A percentile compares a stretch with the other conserved stretches of the same genome.
phyloP scores from a whole-genome alignment of 139 green algal genomes.

The Desmodesmus armatus region DNA sequence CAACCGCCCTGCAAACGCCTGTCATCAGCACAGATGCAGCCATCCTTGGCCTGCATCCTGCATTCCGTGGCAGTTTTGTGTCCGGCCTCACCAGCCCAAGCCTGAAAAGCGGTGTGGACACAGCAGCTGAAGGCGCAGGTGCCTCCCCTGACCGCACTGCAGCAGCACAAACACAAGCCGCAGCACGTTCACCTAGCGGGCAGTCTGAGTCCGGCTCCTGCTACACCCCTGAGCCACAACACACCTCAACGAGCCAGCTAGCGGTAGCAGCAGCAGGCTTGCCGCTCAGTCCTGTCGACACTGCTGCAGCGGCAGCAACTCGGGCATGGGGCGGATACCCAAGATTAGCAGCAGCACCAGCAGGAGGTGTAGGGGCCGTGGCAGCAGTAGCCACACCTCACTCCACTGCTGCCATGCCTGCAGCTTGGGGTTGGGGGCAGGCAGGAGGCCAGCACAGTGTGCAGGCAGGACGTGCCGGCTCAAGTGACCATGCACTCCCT shows the following conservation, averaged over 20 bases:
- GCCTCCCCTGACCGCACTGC: not conserved
- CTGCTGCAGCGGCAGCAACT: not conserved
- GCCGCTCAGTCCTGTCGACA: not conserved
- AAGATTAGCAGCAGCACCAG: no score
- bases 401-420: conserved; percentile 31
- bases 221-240: not conserved
- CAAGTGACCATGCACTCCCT: not conserved
- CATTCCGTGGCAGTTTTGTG: not conserved
- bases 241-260: not conserved
- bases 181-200: not conserved
- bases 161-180: not conserved
- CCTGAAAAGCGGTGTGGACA: not conserved
- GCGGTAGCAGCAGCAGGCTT: not conserved
- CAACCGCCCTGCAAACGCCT: not conserved
- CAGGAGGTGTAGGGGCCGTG: not conserved
- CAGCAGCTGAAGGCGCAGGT: not conserved
- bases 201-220: conserved; percentile 19
- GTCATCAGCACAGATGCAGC: conserved; percentile 7
- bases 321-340: not conserved
- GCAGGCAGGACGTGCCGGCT: not conserved
- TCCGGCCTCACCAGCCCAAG: not conserved
- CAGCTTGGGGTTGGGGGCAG: no score
- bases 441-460: not conserved
- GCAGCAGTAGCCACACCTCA: conserved; percentile 26
- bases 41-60: not conserved